phyloP scores from a whole-genome alignment of 2,329 filamentous ascomycete genomes.

The Dichotomopilus funicola region DNA sequence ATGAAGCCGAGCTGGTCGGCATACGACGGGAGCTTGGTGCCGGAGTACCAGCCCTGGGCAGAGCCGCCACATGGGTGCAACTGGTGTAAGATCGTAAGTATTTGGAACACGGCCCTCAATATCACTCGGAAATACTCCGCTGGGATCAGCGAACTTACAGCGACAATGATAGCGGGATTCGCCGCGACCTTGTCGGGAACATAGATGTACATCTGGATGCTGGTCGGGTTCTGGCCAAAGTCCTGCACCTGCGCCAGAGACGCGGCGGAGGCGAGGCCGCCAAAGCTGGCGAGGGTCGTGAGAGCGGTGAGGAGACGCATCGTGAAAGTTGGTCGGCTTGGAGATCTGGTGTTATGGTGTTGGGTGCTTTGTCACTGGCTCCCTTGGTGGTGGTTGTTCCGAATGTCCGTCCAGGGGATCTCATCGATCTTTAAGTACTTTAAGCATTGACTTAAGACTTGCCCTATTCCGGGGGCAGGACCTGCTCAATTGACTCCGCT shows the following conservation, averaged over 20 bases:
- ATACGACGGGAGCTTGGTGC: constrained; percentile 38
- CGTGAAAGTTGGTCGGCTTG: background rate
- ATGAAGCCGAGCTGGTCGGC: constrained; percentile 26
- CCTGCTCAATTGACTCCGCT: too few species aligned
- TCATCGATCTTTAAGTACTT: too few species aligned
- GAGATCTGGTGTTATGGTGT: background rate
- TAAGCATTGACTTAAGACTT: too few species aligned
- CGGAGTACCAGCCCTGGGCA: constrained; percentile 35
- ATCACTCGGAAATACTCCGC: too few species aligned
- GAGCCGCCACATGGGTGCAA: constrained; percentile 42
- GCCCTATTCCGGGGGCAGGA: too few species aligned
- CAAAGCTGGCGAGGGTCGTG: constrained; percentile 13
- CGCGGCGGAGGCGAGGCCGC: constrained; percentile 13
- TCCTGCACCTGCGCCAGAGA: constrained; percentile 22
- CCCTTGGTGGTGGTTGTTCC: too few species aligned
- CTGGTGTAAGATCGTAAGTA: background rate
- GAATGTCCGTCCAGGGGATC: too few species aligned
- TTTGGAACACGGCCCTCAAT: background rate
- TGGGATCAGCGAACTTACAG: constrained; percentile 20
- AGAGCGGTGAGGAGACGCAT: constrained; percentile 13
- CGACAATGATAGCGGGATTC: constrained; percentile 40
- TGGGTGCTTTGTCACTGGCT: too few species aligned
- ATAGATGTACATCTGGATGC: constrained; percentile 37
- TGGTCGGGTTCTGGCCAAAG: constrained; percentile 31
- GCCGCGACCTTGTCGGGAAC: constrained; percentile 29